phyloP scores from a whole-genome alignment of 2,329 filamentous ascomycete species.

The Fusarium compactum region DNA sequence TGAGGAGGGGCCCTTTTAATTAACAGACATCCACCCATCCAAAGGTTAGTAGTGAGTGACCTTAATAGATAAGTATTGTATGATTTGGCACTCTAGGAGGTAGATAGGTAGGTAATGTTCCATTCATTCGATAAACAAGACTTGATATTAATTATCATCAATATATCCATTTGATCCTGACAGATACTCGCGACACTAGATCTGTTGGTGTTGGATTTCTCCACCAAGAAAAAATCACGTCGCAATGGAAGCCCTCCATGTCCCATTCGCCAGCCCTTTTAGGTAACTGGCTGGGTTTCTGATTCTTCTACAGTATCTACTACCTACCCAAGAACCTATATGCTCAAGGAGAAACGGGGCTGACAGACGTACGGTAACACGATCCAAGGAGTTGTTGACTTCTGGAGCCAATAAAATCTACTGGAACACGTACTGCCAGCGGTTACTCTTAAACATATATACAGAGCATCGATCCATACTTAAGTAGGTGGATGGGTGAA shows the following conservation, averaged over 20 bases:
- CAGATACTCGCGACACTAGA: conserved; percentile 3
- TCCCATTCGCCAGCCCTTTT: conserved; percentile 29
- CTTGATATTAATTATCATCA: neutral
- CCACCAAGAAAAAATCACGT: conserved; percentile 35
- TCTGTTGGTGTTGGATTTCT: conserved; percentile 18
- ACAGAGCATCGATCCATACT: too few relatives aligned
- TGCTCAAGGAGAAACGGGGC: conserved; percentile 30
- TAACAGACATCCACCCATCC: neutral
- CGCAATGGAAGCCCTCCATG: conserved; percentile 36
- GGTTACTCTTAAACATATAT: neutral
- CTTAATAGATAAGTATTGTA: neutral
- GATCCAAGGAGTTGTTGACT: too few relatives aligned
- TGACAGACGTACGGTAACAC: conserved; percentile 1
- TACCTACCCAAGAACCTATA: neutral
- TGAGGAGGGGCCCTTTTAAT: conserved; percentile 14
- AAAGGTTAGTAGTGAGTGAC: neutral
- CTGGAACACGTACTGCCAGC: neutral
- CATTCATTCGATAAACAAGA: neutral
- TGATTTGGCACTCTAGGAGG: neutral
- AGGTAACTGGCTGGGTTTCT: conserved; percentile 29
- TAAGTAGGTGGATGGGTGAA: too few relatives aligned
- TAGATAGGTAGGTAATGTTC: neutral
- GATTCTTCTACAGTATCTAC: conserved; percentile 17
- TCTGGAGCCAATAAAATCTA: too few relatives aligned
- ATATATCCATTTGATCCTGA: neutral